Conservation (phyloP, 2,329 filamentous ascomycete genomes). For the Aspergillus texensis region DNA sequence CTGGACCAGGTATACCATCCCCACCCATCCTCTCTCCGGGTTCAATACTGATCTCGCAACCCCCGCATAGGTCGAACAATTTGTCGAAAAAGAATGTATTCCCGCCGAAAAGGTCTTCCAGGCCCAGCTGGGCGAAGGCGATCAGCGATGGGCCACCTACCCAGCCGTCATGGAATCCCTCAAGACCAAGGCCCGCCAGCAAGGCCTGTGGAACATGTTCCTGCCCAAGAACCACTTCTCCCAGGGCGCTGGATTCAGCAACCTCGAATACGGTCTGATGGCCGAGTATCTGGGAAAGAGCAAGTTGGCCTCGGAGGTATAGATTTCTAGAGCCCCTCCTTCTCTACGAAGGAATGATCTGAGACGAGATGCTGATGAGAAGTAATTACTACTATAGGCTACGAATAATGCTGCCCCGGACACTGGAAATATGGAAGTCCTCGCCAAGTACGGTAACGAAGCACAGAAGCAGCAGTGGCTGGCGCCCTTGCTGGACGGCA, state of each 20-base stretch:
- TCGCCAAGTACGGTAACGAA: constrained; percentile 87
- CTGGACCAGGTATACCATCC: constrained; percentile 66
- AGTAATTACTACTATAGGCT: constrained; percentile 51
- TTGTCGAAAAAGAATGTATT: constrained; percentile 94
- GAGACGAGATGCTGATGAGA: neutral
- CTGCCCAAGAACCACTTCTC: constrained; percentile 92
- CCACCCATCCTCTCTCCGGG: neutral
- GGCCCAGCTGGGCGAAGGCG: constrained; percentile 77
- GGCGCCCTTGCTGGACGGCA: constrained; percentile 75
- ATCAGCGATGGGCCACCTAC: constrained; percentile 76
- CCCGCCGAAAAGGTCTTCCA: constrained; percentile 79
- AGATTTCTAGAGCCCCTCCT: neutral
- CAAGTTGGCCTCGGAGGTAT: constrained; percentile 71
- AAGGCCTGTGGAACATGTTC: constrained; percentile 99
- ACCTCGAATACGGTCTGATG: constrained; percentile 97
- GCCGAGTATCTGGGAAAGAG: constrained; percentile 93
- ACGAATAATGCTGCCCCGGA: constrained; percentile 90
- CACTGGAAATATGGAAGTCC: constrained; percentile 93
- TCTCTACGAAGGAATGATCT: neutral
- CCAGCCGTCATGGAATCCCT: constrained; percentile 84
- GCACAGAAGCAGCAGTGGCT: constrained; percentile 85
- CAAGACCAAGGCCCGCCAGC: constrained; percentile 77
- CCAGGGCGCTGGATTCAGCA: constrained; percentile 90
- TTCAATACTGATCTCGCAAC: constrained; percentile 9
- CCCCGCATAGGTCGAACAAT: constrained; percentile 74